Percentiles rank a stretch among this genome's conserved stretches.
Conservation (phyloP, 2,329 filamentous ascomycete genomes). For the Epichloe baconii region DNA sequence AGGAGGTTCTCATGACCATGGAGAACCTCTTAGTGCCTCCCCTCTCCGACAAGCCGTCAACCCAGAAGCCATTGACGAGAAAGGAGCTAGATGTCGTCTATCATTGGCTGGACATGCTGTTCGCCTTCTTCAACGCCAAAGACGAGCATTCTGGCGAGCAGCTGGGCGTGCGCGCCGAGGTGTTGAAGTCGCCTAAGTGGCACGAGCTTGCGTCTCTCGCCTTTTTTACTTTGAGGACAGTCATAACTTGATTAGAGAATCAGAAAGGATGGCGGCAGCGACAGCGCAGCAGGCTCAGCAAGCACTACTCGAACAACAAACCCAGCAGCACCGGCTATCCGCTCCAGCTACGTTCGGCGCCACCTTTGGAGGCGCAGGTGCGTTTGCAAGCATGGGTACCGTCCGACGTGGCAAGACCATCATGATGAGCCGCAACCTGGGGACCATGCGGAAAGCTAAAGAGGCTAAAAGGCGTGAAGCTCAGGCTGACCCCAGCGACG, state of each 20-base stretch:
- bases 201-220: constrained; percentile 92
- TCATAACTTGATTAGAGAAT: constrained; percentile 84
- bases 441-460: constrained; percentile 91
- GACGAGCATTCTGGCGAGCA: constrained; percentile 72
- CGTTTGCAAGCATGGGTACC: constrained; percentile 54
- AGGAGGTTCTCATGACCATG: constrained; percentile 86
- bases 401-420: constrained; percentile 63
- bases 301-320: constrained; percentile 39
- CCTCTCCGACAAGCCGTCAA: constrained; percentile 84
- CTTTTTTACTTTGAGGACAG: constrained; percentile 95
- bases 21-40: constrained; percentile 85
- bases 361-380: constrained; percentile 20
- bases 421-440: constrained; percentile 86
- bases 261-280: constrained; percentile 85
- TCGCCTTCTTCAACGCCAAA: constrained; percentile 88
- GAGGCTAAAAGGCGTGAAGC: constrained; percentile 92
- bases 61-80: constrained; percentile 68
- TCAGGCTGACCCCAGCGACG: constrained; percentile 91
- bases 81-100: constrained; percentile 92
- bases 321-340: constrained; percentile 51
- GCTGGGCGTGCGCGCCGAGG: constrained; percentile 77
- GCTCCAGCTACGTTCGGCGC: constrained; percentile 41
- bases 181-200: constrained; percentile 95
- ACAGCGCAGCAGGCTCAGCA: constrained; percentile 64
- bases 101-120: constrained; percentile 81